phyloP scores from a whole-genome alignment of 164 flowering plant genomes.

The Pachysandra terminalis region DNA sequence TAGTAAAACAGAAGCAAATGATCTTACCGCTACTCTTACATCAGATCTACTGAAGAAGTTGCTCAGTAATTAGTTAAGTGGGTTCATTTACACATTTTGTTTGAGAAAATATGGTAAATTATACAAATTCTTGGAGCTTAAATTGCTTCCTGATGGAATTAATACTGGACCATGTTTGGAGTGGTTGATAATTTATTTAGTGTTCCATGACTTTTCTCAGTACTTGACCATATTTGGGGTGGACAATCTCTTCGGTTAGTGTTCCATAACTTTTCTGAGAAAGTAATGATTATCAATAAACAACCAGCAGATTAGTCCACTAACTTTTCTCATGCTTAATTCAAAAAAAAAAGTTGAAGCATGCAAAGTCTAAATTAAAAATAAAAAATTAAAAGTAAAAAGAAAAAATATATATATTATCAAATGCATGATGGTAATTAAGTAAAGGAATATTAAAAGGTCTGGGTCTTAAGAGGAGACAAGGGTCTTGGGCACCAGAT shows the following conservation, averaged over 20 bases:
- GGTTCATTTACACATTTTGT: background rate
- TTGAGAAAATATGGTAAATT: background rate
- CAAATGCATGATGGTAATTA: background rate
- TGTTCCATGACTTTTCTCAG: no score
- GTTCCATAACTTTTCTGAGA: no score
- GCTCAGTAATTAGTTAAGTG: background rate
- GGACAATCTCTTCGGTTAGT: no score
- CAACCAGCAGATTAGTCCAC: background rate
- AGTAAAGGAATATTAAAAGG: no score
- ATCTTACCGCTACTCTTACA: background rate
- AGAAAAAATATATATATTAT: background rate
- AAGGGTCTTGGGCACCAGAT: no score
- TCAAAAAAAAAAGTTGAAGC: no score
- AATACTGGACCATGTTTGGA: background rate
- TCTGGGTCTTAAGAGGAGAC: no score
- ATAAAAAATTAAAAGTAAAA: background rate
- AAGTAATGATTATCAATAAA: no score
- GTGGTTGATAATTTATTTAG: background rate
- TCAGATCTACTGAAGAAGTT: background rate
- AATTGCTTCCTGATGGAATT: background rate
- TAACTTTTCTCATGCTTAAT: background rate
- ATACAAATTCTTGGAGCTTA: background rate
- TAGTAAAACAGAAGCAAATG: background rate
- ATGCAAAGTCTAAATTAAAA: no score
- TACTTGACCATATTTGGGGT: no score